These are phyloP conservation scores for Blastocystis sp. DNA, from an alignment of 352 stramenopile genomes.

Conservation along the genomic window DNA sequence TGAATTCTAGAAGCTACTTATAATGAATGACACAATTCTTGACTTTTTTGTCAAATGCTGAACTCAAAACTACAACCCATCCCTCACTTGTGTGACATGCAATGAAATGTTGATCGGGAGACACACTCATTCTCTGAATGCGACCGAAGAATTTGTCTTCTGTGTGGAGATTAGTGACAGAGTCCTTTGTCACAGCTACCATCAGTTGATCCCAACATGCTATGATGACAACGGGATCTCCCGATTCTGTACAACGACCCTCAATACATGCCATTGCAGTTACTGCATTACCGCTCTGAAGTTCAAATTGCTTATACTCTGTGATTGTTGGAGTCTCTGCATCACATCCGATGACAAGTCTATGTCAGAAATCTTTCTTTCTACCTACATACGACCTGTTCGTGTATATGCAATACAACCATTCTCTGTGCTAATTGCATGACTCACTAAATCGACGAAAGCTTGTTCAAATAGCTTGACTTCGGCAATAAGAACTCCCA, in stretches of 20 bases:
- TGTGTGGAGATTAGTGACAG: neutral
- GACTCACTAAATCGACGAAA: slow-evolving; percentile 39
- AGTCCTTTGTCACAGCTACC: neutral
- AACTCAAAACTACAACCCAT: slow-evolving; percentile 10
- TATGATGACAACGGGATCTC: neutral
- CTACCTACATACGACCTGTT: slow-evolving; percentile 10
- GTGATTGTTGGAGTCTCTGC: neutral
- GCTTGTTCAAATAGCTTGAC: slow-evolving; percentile 41
- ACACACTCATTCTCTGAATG: neutral
- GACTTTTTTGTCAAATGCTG: slow-evolving; percentile 22
- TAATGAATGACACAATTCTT: neutral
- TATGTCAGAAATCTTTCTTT: neutral
- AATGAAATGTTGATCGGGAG: neutral
- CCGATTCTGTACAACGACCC: slow-evolving; percentile 13
- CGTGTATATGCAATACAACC: slow-evolving; percentile 20
- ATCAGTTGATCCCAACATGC: slow-evolving; percentile 27
- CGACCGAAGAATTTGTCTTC: slow-evolving; percentile 8
- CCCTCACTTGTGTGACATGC: slow-evolving; percentile 7
- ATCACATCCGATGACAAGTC: slow-evolving; percentile 15
- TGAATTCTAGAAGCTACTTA: slow-evolving; percentile 54
- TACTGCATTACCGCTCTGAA: neutral
- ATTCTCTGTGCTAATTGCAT: neutral
- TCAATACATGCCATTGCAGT: slow-evolving; percentile 23
- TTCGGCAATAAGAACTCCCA: neutral
- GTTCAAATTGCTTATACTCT: neutral